Conservation (phyloP, 495 filamentous ascomycete genomes). For the Beverwykella pulmonaria region DNA sequence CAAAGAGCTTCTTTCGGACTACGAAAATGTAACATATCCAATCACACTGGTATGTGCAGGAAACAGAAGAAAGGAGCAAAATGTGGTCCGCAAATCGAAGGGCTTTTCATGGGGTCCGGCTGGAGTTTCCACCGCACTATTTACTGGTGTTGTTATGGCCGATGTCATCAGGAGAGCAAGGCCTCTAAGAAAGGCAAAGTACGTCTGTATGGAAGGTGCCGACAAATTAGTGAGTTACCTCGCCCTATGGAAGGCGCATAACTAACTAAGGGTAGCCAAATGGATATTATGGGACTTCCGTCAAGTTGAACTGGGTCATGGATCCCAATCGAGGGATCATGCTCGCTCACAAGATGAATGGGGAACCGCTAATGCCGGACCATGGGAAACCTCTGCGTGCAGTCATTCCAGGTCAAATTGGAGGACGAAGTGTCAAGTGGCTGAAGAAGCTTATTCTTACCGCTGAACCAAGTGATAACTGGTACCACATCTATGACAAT, state of each 20-base stretch:
- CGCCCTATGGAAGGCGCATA: not conserved
- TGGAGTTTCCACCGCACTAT: slow-evolving; percentile 85
- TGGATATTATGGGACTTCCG: slow-evolving; percentile 85
- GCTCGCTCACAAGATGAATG: slow-evolving; percentile 93
- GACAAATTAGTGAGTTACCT: slow-evolving; percentile 66
- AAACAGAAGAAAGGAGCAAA: slow-evolving; percentile 93
- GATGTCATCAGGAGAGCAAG: slow-evolving; percentile 72
- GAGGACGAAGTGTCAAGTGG: slow-evolving; percentile 95
- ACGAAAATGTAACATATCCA: slow-evolving; percentile 82
- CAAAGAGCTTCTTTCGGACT: slow-evolving; percentile 72
- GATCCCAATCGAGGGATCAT: slow-evolving; percentile 84
- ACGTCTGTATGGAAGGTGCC: slow-evolving; percentile 92
- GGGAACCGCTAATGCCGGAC: slow-evolving; percentile 78
- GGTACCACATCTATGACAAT: slow-evolving; percentile 97
- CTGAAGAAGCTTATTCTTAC: slow-evolving; percentile 82
- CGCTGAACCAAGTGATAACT: slow-evolving; percentile 80
- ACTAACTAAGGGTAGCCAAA: slow-evolving; percentile 63
- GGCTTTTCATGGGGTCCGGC: slow-evolving; percentile 96
- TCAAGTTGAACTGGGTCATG: slow-evolving; percentile 88
- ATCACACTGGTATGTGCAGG: slow-evolving; percentile 93
- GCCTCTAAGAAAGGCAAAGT: slow-evolving; percentile 72
- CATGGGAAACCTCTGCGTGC: slow-evolving; percentile 84
- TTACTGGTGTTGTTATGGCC: slow-evolving; percentile 78
- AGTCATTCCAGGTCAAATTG: slow-evolving; percentile 91
- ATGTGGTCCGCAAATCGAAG: slow-evolving; percentile 86